A percentile compares a stretch with the other conserved stretches of the same genome.
phyloP scores from a whole-genome alignment of 2,329 filamentous ascomycete species.

The Epichloe gansuensis region DNA sequence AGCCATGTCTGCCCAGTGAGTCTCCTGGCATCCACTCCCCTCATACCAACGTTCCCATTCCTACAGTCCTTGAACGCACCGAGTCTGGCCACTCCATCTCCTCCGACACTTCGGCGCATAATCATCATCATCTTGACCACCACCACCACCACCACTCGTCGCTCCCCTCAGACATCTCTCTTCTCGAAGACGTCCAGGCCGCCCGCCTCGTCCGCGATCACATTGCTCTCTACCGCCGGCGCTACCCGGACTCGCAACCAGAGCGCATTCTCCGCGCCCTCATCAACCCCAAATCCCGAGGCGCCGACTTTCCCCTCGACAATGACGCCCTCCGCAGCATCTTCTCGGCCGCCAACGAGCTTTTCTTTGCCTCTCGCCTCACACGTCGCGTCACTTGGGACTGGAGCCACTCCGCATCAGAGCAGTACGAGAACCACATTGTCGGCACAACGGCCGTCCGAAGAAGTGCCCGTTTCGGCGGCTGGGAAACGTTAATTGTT shows the following conservation, averaged over 20 bases:
- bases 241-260: conserved; percentile 36
- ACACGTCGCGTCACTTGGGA: conserved; percentile 47
- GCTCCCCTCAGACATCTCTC: conserved; percentile 12
- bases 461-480: conserved; percentile 28
- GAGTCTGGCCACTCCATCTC: conserved; percentile 36
- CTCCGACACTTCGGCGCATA: conserved; percentile 21
- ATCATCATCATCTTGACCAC: conserved; percentile 10
- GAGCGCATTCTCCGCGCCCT: conserved; percentile 45
- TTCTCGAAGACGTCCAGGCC: conserved; percentile 28
- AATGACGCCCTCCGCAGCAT: conserved; percentile 44
- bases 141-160: conserved; percentile 18
- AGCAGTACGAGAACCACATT: conserved; percentile 39
- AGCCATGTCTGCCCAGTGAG: not conserved
- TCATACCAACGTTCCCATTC: not conserved
- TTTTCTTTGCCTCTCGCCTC: conserved; percentile 47
- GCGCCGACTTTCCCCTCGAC: conserved; percentile 40
- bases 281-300: conserved; percentile 35
- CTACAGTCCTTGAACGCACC: conserved; percentile 32
- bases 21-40: not conserved
- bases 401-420: conserved; percentile 40
- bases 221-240: conserved; percentile 30
- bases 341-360: conserved; percentile 46
- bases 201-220: conserved; percentile 36
- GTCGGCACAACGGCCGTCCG: conserved; percentile 52
- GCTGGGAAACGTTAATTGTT: conserved; percentile 50